Percentiles rank a stretch among this genome's conserved stretches.
These are phyloP conservation scores for Uncinocarpus reesii DNA, from an alignment of 2,329 filamentous ascomycete genomes.

Conservation along the genomic window DNA sequence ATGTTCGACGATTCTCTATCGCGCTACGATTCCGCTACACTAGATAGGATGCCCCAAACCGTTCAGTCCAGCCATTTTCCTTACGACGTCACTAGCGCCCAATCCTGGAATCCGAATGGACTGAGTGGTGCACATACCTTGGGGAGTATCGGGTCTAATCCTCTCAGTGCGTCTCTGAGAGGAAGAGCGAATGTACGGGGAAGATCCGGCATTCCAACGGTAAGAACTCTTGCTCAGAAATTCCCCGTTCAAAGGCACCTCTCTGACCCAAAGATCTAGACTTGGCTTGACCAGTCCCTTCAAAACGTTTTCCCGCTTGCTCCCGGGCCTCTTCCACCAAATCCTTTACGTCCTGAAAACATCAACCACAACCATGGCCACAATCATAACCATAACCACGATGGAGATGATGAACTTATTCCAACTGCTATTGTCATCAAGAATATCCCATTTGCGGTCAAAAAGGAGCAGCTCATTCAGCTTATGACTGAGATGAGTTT, in stretches of 20 bases:
- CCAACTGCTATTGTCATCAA: slow-evolving; percentile 98
- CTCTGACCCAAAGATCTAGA: slow-evolving; percentile 33
- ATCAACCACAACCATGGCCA: slow-evolving; percentile 26
- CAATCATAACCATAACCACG: slow-evolving; percentile 26
- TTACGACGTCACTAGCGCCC: slow-evolving; percentile 59
- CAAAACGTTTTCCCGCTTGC: slow-evolving; percentile 40
- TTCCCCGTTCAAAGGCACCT: background rate
- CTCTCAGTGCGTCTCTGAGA: slow-evolving; percentile 39
- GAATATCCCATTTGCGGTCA: slow-evolving; percentile 96
- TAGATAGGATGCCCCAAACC: slow-evolving; percentile 50
- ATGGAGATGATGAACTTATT: slow-evolving; percentile 69
- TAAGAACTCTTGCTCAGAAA: slow-evolving; percentile 41
- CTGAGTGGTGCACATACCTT: slow-evolving; percentile 58
- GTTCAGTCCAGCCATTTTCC: slow-evolving; percentile 50
- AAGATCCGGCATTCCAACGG: slow-evolving; percentile 58
- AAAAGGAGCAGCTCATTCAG: slow-evolving; percentile 86
- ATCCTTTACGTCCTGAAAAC: slow-evolving; percentile 35
- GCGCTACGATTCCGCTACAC: slow-evolving; percentile 45
- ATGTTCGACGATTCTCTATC: slow-evolving; percentile 62
- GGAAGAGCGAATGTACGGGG: slow-evolving; percentile 48
- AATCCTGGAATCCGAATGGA: slow-evolving; percentile 69
- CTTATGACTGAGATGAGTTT: slow-evolving; percentile 92
- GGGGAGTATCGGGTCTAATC: slow-evolving; percentile 46
- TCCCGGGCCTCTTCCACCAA: slow-evolving; percentile 33
- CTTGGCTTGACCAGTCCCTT: slow-evolving; percentile 52